Evolutionary conservation across 495 filamentous ascomycete species (phyloP), one percentile per base, ranked within the genome.

Genomic region (Penicillium maclennaniae): DNA sequence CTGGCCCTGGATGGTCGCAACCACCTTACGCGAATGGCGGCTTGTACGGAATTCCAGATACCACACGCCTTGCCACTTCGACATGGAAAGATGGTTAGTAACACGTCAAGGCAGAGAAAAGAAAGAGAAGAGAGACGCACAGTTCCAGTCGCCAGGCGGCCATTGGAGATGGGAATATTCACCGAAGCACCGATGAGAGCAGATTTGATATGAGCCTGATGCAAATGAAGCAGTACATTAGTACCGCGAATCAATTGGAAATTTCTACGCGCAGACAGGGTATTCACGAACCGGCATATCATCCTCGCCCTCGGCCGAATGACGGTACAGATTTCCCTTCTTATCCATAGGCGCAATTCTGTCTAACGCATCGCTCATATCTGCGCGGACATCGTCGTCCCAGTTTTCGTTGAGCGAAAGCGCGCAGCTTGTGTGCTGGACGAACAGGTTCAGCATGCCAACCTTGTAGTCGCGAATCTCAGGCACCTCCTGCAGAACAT

Each of bases 361-460:
- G 67, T 98, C 95, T 53, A 98, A 74, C 49, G 92, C 87, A 75
- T 97, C 92, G 58, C 82, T 88, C 95, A 98, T 97, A 63, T 96
- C 92, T 1, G 75, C 79, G 27, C 89, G 72, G 12, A 92, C 87
- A 68, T 89, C 88, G 16, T 75, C 71, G 60, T 95, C 91, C 84
- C 87, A 98, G 72, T 97, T 97, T 82, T 98, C 93, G 69, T 98
- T 96, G 56, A 96, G 69, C 49, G 81, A 86, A 47, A 96, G 75
- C 38, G 86, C 91, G 71, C 88, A 92, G 66, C 82, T 87, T 21
- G 91, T 96, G 73, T 96, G 91, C 72, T 96, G 89, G 41, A 95
- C 74, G 70, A 96, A 96, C 42, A 96, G 78, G 62, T 95, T 84
- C 53, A 97, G 74, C 52, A 97, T 74, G 28, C 93, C 93, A 55